Evolutionary conservation across 345 rosid genomes (phyloP).

Genomic region (Populus alba): DNA sequence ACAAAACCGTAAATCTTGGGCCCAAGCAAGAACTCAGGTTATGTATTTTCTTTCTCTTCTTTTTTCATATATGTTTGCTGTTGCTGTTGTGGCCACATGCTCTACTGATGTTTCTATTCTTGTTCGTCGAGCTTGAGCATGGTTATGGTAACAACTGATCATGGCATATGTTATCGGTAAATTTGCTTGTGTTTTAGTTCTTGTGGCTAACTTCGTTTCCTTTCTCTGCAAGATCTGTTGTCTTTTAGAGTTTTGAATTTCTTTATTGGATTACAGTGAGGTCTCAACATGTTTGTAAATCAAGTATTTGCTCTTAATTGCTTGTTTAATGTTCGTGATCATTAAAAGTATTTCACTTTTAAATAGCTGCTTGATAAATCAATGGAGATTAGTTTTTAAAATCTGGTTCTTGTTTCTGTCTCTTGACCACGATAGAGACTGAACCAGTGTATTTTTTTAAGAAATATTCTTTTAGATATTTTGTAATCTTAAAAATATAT

Average conservation of each 20-base stretch:
- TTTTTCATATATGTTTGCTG: not conserved
- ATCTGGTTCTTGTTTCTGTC: too few species aligned
- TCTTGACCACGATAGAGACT: too few species aligned
- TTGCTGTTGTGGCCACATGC: not conserved
- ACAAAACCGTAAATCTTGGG: slow-evolving; percentile 28
- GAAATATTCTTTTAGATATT: too few species aligned
- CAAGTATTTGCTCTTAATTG: not conserved
- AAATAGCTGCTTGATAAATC: not conserved
- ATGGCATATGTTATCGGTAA: not conserved
- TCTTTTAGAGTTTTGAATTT: not conserved
- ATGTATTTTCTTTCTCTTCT: slow-evolving; percentile 4
- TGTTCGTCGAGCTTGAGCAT: not conserved
- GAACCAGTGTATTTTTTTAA: too few species aligned
- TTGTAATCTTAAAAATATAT: too few species aligned
- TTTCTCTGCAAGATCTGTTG: slow-evolving; percentile 9
- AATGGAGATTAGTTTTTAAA: not conserved
- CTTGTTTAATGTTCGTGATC: not conserved
- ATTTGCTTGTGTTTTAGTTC: not conserved
- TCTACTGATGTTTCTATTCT: not conserved
- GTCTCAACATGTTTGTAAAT: not conserved
- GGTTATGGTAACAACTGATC: not conserved
- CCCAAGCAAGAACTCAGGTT: slow-evolving; percentile 10
- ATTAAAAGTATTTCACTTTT: not conserved
- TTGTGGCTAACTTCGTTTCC: not conserved
- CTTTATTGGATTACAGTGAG: not conserved